Evolutionary conservation across 1,284 basidiomycete species (phyloP), one percentile per base, ranked within the genome.

Genomic region (Naganishia albida): DNA sequence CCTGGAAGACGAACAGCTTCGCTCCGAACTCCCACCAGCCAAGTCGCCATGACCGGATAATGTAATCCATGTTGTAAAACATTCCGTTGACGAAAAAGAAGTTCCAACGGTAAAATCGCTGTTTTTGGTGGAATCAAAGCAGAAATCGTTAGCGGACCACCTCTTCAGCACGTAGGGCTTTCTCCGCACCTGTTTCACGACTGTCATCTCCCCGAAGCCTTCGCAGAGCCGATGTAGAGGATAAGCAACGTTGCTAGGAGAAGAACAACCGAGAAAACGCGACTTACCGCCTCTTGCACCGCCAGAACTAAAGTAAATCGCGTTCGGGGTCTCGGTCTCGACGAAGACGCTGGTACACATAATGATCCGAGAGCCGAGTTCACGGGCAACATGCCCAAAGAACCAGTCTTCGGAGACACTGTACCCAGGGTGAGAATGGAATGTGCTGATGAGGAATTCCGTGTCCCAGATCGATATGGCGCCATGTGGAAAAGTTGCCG

Each of bases 51-150:
- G 57, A 60, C 16, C 57, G 57, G 20, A 60, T 20, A 18, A 60
- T 60, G 25, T 60, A 60, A 30, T 60, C 57, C 44, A 57, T 40
- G 38, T 64, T 63, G 51, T 68, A 65, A n/a, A 62, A 64, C 38
- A 60, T 57, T 23, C 66, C 63, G 46, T 51, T 52, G 7, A 48
- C 34, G 39, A 63, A 64, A 50, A 65, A 52, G 40, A 65, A 60
- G 46, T 60, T 60, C 57, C 57, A 60, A 30, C 57, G 57, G 44
- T 49, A 38, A 16, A 60, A 60, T 44, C 57, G 26, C 46, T 60
- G 57, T 44, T 60, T 10, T 34, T 4, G n/a, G n/a, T n/a, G n/a
- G n/a, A n/a, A n/a, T n/a, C 34, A 34, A 34, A 34, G 34, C 10
- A 10, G 34, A n/a, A n/a, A n/a, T n/a, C n/a, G n/a, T n/a, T n/a